Evolutionary conservation across 805 yeast species (phyloP).

Genomic region (Diddensiella transvaalensis): DNA sequence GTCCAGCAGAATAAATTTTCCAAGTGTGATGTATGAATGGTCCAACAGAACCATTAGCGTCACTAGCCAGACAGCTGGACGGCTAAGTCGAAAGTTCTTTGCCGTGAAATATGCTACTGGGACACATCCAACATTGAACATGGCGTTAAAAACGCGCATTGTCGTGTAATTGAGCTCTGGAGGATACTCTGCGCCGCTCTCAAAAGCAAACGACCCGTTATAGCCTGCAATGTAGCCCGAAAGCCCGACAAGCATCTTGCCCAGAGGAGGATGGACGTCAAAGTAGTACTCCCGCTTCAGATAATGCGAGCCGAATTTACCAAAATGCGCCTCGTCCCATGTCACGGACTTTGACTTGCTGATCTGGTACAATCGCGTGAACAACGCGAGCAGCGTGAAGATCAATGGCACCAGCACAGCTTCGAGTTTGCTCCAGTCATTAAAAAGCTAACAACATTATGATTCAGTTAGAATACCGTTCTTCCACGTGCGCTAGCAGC

Average conservation of each 20-base stretch:
- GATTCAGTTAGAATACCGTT: too few species aligned
- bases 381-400: slow-evolving; percentile 54
- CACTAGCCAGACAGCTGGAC: slow-evolving; percentile 71
- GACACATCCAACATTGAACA: slow-evolving; percentile 76
- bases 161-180: slow-evolving; percentile 67
- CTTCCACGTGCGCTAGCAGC: too few species aligned
- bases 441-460: slow-evolving; percentile 18
- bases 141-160: slow-evolving; percentile 86
- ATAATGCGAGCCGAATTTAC: slow-evolving; percentile 92
- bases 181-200: slow-evolving; percentile 75
- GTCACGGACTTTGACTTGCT: slow-evolving; percentile 69
- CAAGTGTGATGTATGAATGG: slow-evolving; percentile 76
- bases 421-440: slow-evolving; percentile 27
- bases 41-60: slow-evolving; percentile 73
- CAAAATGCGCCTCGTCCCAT: slow-evolving; percentile 98
- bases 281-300: slow-evolving; percentile 85
- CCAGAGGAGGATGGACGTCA: slow-evolving; percentile 97
- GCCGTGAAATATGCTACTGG: slow-evolving; percentile 86
- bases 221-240: slow-evolving; percentile 84
- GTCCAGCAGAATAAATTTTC: slow-evolving; percentile 86
- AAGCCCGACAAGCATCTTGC: slow-evolving; percentile 86
- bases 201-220: slow-evolving; percentile 86
- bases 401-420: slow-evolving; percentile 39
- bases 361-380: slow-evolving; percentile 54
- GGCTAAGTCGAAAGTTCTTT: slow-evolving; percentile 67